These are phyloP conservation scores for Suillus lakei DNA, from an alignment of 768 basidiomycete species.

Conservation along the genomic window DNA sequence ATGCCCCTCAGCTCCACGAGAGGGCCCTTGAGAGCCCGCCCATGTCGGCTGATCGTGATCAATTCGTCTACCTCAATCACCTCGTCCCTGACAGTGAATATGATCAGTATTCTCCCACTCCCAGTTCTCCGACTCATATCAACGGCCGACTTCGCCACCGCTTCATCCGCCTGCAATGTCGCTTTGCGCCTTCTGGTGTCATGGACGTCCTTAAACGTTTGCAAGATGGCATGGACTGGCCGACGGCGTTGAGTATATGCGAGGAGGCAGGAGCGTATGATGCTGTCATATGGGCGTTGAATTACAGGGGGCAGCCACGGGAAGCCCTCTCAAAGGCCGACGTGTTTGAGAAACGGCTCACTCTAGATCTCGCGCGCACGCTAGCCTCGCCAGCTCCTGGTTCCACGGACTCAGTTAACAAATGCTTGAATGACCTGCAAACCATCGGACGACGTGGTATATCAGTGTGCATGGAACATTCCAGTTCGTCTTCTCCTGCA, in stretches of 20 bases:
- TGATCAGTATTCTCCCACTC: slow-evolving; percentile 22
- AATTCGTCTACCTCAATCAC: slow-evolving; percentile 77
- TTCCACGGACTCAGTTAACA: slow-evolving; percentile 31
- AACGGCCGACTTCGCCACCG: slow-evolving; percentile 53
- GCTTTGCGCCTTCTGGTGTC: slow-evolving; percentile 65
- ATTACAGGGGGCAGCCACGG: slow-evolving; percentile 64
- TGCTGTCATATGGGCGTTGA: slow-evolving; percentile 81
- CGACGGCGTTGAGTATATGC: slow-evolving; percentile 61
- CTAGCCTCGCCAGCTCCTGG: slow-evolving; percentile 32
- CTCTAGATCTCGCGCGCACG: slow-evolving; percentile 45
- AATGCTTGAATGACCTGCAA: slow-evolving; percentile 54
- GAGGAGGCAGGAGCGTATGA: slow-evolving; percentile 70
- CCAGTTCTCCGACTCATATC: slow-evolving; percentile 48
- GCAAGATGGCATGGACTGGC: slow-evolving; percentile 57
- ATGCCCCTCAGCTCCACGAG: slow-evolving; percentile 69
- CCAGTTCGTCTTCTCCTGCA: slow-evolving; percentile 45
- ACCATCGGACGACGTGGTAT: slow-evolving; percentile 65
- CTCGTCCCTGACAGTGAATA: slow-evolving; percentile 64
- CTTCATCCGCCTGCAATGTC: slow-evolving; percentile 78
- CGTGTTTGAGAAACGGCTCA: slow-evolving; percentile 56
- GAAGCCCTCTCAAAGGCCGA: slow-evolving; percentile 73
- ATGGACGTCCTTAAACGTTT: slow-evolving; percentile 64
- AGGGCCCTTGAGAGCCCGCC: slow-evolving; percentile 59
- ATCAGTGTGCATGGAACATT: slow-evolving; percentile 72
- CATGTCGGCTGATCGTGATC: slow-evolving; percentile 50